Base-by-base conservation (phyloP, 1,139 yeast genomes). In the Taiozyma onychis region DNA sequence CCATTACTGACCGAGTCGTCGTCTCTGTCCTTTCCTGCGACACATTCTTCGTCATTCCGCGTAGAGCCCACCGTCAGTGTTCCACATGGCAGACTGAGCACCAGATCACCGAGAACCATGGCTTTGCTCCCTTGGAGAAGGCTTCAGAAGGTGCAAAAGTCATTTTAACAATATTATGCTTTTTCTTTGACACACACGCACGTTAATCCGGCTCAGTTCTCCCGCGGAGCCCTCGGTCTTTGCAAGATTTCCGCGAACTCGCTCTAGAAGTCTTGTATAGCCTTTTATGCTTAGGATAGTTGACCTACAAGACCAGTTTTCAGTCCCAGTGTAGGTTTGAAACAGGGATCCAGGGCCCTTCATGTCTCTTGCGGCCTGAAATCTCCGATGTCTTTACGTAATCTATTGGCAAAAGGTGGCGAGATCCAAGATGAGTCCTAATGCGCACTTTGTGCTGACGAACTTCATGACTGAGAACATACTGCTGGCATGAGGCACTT, bases 91-190 rank as follows among this genome's bases (percentile, higher is more conserved):
- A 48, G 44, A n/a, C 48, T 35, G 39, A 47, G 24, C 47, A 48
- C 41, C 6, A 44, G n/a, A 18, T 39, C 44, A 24, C 45, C 45
- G 10, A 44, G 47, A 6, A 47, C 22, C 50, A 47, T 47, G 18
- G 39, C 39, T 35, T 37, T 18, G 9, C 14, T 6, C 9, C 10
- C 22, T n/a, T 35, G 10, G 13, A 30, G 1, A 11, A 30, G 13
- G 6, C 6, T 13, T 6, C 1, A 4, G n/a, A 30, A 30, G 13
- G 14, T 30, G n/a, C 18, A 13, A 13, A 11, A 24, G 6, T 24
- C 26, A 24, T 24, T 24, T 24, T 6, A 18, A 18, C 18, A 18
- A n/a, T n/a, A n/a, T n/a, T n/a, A n/a, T 24, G 26, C 30, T 9
- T 30, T 32, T 32, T n/a, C n/a, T n/a, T 32, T 32, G 35, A 32